phyloP scores from a whole-genome alignment of 176 grass and related monocot genomes.

The Eremochloa ophiuroides region DNA sequence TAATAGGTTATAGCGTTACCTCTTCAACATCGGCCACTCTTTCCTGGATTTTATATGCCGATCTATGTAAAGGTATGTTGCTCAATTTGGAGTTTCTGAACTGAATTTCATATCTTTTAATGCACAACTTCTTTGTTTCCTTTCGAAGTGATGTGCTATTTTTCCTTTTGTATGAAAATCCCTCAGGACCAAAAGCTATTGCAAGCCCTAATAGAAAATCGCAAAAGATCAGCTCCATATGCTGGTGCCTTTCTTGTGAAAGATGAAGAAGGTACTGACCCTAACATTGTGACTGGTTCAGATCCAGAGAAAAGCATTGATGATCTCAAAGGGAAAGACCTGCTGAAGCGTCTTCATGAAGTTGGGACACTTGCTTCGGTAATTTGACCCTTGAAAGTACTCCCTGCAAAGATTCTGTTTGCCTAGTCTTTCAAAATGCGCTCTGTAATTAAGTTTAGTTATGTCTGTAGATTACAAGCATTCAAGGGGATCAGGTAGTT shows the following conservation, averaged over 20 bases:
- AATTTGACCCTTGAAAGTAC: conserved; percentile 7
- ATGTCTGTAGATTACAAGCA: conserved; percentile 82
- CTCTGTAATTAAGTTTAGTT: conserved; percentile 16
- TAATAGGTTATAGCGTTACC: conserved; percentile 87
- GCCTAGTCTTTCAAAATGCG: conserved; percentile 3
- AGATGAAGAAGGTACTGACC: conserved; percentile 68
- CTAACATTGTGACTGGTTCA: conserved; percentile 56
- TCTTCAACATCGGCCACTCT: conserved; percentile 91
- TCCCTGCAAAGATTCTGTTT: background rate
- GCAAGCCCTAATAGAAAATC: conserved; percentile 71
- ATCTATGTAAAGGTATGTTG: conserved; percentile 80
- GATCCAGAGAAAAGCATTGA: conserved; percentile 88
- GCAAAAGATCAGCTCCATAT: conserved; percentile 75
- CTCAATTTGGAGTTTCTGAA: background rate
- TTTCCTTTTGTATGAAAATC: background rate
- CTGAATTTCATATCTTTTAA: conserved; percentile 13
- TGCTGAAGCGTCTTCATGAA: conserved; percentile 93
- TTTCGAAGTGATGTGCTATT: conserved; percentile 1
- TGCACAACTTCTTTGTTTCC: background rate
- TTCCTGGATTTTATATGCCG: conserved; percentile 99
- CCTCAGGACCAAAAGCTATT: conserved; percentile 77
- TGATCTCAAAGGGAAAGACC: conserved; percentile 93
- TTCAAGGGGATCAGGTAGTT: conserved; percentile 91
- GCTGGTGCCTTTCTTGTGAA: conserved; percentile 95
- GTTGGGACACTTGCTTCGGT: conserved; percentile 87